Percentiles rank a stretch among this genome's conserved stretches.
Conservation (phyloP, 345 rosid genomes). For the Camelina neglecta region DNA sequence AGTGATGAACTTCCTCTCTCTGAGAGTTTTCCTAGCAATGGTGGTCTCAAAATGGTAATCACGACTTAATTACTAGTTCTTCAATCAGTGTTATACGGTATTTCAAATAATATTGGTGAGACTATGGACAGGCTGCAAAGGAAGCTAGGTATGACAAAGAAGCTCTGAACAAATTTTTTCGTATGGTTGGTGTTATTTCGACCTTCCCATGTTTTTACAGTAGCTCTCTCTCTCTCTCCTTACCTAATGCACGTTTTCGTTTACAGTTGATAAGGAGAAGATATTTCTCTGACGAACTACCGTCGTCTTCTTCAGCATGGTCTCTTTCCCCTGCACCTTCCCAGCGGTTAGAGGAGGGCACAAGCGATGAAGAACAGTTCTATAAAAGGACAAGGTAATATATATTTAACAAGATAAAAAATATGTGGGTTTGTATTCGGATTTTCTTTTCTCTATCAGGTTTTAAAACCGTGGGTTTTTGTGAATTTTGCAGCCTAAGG, state of each 20-base stretch:
- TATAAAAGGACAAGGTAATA: constrained; percentile 45
- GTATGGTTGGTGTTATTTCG: constrained; percentile 52
- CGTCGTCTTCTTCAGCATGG: constrained; percentile 64
- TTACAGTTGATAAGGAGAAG: constrained; percentile 84
- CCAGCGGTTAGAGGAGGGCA: constrained; percentile 64
- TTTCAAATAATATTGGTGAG: not conserved
- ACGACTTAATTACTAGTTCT: not conserved
- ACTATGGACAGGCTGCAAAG: constrained; percentile 71
- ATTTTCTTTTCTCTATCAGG: not conserved
- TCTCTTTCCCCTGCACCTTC: constrained; percentile 58
- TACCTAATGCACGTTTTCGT: not conserved
- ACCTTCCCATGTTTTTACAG: not conserved
- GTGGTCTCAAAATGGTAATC: not conserved
- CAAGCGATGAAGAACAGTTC: constrained; percentile 62
- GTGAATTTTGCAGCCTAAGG: constrained; percentile 53
- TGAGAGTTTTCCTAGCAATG: too few species aligned
- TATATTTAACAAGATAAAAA: not conserved
- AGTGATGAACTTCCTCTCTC: constrained; percentile 88
- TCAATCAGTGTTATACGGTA: not conserved
- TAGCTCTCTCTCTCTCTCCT: constrained; percentile 5
- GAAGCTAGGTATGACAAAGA: constrained; percentile 93
- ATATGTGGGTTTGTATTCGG: not conserved
- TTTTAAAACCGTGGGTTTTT: not conserved
- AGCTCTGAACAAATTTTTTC: constrained; percentile 75
- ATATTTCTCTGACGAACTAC: constrained; percentile 76